These are phyloP conservation scores for Lolium rigidum DNA, from an alignment of 176 grass and related monocot species.

Conservation along the genomic window DNA sequence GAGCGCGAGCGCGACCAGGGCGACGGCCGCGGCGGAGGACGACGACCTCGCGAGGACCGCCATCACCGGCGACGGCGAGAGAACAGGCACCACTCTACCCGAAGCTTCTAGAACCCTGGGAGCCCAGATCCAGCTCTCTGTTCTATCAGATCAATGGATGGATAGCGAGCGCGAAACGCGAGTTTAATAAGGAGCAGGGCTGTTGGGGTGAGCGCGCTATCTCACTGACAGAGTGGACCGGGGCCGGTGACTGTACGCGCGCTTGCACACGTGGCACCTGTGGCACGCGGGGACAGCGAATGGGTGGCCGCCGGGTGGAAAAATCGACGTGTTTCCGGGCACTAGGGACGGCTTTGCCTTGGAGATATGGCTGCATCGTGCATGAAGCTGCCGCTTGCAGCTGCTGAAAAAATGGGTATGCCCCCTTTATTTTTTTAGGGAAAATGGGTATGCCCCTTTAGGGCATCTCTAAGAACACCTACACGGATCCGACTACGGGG, in stretches of 20 bases:
- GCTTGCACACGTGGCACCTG: constrained; percentile 5
- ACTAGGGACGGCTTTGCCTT: background rate
- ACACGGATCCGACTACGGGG: no score
- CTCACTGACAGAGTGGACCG: constrained; percentile 2
- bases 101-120: constrained; percentile 36
- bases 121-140: no score
- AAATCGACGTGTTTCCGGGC: constrained; percentile 45
- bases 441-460: no score
- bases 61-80: constrained; percentile 43
- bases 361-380: constrained; percentile 1
- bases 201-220: background rate
- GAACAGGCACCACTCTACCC: background rate
- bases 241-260: background rate
- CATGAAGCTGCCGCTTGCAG: no score
- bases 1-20: no score
- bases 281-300: background rate
- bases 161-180: constrained; percentile 28
- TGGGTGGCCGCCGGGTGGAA: constrained; percentile 17
- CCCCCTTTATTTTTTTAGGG: no score
- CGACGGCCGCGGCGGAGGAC: no score
- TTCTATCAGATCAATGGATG: background rate
- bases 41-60: constrained; percentile 42
- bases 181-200: constrained; percentile 29
- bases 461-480: no score
- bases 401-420: no score